Evolutionary conservation across 2,329 filamentous ascomycete species (phyloP).

Genomic region (Paramyrothecium roridum): DNA sequence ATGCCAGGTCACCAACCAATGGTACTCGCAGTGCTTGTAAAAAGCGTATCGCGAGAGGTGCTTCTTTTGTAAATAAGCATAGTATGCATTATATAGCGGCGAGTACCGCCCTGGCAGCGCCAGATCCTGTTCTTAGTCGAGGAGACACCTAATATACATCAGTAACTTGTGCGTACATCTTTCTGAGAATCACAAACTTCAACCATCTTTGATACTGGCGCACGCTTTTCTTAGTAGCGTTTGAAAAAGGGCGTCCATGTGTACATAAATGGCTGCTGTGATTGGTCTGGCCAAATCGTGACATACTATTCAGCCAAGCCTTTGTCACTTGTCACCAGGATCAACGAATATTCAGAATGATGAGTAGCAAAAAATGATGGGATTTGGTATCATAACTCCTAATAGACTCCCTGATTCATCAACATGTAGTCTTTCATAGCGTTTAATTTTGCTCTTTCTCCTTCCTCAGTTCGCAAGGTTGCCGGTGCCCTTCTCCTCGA

Average conservation of each 20-base stretch:
- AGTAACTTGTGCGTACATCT: no score
- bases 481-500: conserved; percentile 8
- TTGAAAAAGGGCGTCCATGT: no score
- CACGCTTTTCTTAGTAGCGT: no score
- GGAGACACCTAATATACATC: no score
- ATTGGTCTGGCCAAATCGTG: no score
- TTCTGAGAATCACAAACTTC: no score
- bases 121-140: no score
- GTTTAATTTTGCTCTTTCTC: not conserved
- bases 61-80: not conserved
- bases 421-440: no score
- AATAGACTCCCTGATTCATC: not conserved
- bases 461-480: not conserved
- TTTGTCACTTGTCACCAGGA: not conserved
- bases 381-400: not conserved
- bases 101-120: no score
- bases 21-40: conserved; percentile 17
- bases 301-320: no score
- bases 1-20: conserved; percentile 15
- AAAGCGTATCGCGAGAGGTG: not conserved
- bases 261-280: no score
- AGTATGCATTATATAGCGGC: not conserved
- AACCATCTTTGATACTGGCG: no score
- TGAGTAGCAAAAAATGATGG: not conserved
- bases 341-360: not conserved